phyloP scores from a whole-genome alignment of 352 stramenopile species.

The Halophytophthora batemanensis region DNA sequence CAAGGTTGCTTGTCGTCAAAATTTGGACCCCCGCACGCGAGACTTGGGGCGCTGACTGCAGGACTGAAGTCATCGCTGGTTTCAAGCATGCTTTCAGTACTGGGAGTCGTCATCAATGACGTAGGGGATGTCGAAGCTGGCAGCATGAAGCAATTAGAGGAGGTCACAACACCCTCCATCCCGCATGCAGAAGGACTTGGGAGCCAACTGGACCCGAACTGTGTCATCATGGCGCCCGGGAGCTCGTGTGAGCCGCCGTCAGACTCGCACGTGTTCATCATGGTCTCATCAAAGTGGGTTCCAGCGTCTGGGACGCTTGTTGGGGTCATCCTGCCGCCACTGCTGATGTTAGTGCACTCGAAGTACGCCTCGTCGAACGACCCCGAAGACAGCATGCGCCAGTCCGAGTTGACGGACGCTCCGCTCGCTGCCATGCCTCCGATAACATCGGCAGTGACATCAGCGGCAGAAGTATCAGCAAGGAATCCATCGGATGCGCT shows the following conservation, averaged over 20 bases:
- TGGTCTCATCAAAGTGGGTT: constrained; percentile 25
- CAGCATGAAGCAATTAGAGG: constrained; percentile 15
- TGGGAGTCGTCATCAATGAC: constrained; percentile 11
- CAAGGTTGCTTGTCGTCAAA: constrained; percentile 18
- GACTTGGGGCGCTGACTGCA: constrained; percentile 16
- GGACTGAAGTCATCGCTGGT: constrained; percentile 10
- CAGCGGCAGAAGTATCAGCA: no score
- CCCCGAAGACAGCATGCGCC: constrained; percentile 27
- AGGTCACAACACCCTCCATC: constrained; percentile 6
- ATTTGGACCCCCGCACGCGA: constrained; percentile 6
- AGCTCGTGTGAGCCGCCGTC: constrained; percentile 25
- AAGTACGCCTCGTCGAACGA: constrained; percentile 40
- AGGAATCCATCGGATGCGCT: no score
- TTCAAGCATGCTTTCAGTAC: constrained; percentile 3
- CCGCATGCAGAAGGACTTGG: constrained; percentile 2
- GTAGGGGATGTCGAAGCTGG: constrained; percentile 20
- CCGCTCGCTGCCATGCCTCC: not conserved
- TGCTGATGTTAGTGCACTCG: constrained; percentile 19
- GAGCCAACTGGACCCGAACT: constrained; percentile 33
- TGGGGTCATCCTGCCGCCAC: constrained; percentile 9
- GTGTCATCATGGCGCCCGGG: constrained; percentile 29
- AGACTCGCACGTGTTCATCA: constrained; percentile 23
- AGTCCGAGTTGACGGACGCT: constrained; percentile 18
- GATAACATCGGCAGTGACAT: no score
- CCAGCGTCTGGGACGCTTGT: constrained; percentile 13